Conservation (phyloP, 192 early-diverging fungal genomes). For the Coemansia sp. region DNA sequence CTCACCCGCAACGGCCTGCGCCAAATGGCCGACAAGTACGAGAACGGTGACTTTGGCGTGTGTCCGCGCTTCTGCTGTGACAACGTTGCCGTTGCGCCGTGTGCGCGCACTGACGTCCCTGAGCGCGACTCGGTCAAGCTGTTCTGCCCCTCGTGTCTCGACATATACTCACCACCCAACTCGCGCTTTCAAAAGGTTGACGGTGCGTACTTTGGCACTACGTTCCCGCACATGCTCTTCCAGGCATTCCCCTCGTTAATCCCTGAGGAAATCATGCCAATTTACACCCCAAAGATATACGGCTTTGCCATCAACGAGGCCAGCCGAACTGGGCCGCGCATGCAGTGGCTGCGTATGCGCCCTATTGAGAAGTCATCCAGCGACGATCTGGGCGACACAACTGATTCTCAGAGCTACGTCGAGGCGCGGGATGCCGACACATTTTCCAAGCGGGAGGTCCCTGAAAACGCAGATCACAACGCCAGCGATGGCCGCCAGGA, state of each 20-base stretch:
- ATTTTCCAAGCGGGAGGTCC: neutral
- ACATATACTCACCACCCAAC: slow-evolving; percentile 73
- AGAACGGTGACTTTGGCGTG: slow-evolving; percentile 70
- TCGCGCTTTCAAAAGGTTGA: slow-evolving; percentile 66
- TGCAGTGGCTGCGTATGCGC: slow-evolving; percentile 84
- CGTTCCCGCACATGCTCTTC: slow-evolving; percentile 91
- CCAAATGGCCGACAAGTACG: slow-evolving; percentile 77
- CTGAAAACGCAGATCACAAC: neutral
- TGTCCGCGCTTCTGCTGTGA: slow-evolving; percentile 74
- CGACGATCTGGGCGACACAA: slow-evolving; percentile 16
- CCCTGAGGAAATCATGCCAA: slow-evolving; percentile 55
- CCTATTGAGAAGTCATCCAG: slow-evolving; percentile 18
- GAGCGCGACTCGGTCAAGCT: slow-evolving; percentile 68
- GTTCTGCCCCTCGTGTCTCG: slow-evolving; percentile 77
- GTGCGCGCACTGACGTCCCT: slow-evolving; percentile 67
- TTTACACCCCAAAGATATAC: slow-evolving; percentile 86
- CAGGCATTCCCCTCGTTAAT: slow-evolving; percentile 78
- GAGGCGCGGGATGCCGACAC: slow-evolving; percentile 25
- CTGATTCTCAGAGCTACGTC: slow-evolving; percentile 39
- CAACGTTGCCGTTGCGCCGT: slow-evolving; percentile 61
- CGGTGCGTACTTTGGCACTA: slow-evolving; percentile 94
- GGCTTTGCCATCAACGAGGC: slow-evolving; percentile 85
- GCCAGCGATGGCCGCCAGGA: slow-evolving; percentile 1
- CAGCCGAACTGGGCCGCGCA: slow-evolving; percentile 74
- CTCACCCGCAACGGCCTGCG: slow-evolving; percentile 82